phyloP scores from a whole-genome alignment of 176 grass and related monocot species.

The Paspalum notatum region DNA sequence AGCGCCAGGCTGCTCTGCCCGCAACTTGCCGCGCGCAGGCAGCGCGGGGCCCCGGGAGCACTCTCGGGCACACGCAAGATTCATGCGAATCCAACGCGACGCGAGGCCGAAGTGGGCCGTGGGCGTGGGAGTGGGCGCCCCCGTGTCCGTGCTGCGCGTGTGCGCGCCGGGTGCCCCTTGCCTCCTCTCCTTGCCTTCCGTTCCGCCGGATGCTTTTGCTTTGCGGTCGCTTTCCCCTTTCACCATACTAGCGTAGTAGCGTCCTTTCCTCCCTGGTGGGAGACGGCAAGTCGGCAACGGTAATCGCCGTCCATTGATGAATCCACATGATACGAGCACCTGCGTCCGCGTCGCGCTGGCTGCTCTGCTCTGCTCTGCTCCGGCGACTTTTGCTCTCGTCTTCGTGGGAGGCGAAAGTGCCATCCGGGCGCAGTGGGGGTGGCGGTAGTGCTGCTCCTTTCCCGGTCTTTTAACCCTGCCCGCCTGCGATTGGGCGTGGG shows the following conservation, averaged over 20 bases:
- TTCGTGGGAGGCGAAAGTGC: slow-evolving; percentile 38
- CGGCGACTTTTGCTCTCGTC: slow-evolving; percentile 39
- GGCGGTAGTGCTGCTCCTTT: slow-evolving; percentile 27
- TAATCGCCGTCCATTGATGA: not conserved
- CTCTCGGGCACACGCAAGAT: slow-evolving; percentile 46
- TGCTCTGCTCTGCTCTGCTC: not conserved
- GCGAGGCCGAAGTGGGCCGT: not conserved
- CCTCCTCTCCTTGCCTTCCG: not conserved
- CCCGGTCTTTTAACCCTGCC: slow-evolving; percentile 1
- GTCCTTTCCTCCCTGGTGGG: not conserved
- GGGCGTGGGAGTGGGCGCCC: slow-evolving; percentile 21
- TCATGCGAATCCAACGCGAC: slow-evolving; percentile 69
- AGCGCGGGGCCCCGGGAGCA: slow-evolving; percentile 32
- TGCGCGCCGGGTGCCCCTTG: too few species aligned
- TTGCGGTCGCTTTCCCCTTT: slow-evolving; percentile 40
- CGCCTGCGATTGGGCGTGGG: slow-evolving; percentile 15
- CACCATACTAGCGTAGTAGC: not conserved
- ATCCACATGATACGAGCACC: not conserved
- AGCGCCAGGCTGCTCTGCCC: slow-evolving; percentile 9
- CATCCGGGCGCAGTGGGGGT: not conserved
- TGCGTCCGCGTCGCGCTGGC: not conserved
- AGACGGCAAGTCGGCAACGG: slow-evolving; percentile 11
- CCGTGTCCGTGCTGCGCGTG: not conserved
- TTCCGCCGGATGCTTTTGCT: slow-evolving; percentile 8
- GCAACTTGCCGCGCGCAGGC: slow-evolving; percentile 39